A percentile compares a stretch with the other conserved stretches of the same genome.
phyloP scores from a whole-genome alignment of 2,329 filamentous ascomycete genomes.

The Fusarium coffeatum region DNA sequence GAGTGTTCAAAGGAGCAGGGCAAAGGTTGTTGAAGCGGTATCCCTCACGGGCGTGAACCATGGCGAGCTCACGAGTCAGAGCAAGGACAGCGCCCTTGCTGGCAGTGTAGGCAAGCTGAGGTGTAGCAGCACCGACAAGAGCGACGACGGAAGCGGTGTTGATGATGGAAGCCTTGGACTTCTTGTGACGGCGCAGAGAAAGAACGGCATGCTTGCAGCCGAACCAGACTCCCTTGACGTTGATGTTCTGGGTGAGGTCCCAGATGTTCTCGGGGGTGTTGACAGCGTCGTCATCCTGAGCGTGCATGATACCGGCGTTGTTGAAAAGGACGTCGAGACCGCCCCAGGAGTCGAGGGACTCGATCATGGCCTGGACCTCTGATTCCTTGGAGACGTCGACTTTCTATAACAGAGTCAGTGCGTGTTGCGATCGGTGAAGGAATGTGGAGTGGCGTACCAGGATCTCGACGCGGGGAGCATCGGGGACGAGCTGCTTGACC shows the following conservation, averaged over 20 bases:
- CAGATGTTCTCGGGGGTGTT: slow-evolving; percentile 90
- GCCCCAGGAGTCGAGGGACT: slow-evolving; percentile 83
- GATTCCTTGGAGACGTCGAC: slow-evolving; percentile 88
- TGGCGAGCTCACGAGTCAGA: slow-evolving; percentile 88
- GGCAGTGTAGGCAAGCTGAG: slow-evolving; percentile 92
- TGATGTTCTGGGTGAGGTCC: slow-evolving; percentile 93
- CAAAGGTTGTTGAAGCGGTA: slow-evolving; percentile 92
- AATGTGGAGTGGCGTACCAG: slow-evolving; percentile 54
- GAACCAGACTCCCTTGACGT: slow-evolving; percentile 98
- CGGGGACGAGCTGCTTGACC: slow-evolving; percentile 77
- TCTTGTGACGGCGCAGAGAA: slow-evolving; percentile 81
- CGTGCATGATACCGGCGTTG: slow-evolving; percentile 98
- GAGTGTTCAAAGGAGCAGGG: slow-evolving; percentile 91
- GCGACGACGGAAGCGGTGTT: slow-evolving; percentile 93
- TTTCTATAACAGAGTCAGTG: slow-evolving; percentile 41
- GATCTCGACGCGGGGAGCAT: slow-evolving; percentile 71
- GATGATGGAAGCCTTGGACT: slow-evolving; percentile 84
- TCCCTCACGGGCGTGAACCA: slow-evolving; percentile 89
- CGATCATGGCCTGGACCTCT: slow-evolving; percentile 79
- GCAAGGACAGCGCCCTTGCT: slow-evolving; percentile 94
- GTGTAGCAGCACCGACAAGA: slow-evolving; percentile 85
- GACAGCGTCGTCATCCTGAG: slow-evolving; percentile 80
- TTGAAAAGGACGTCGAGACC: slow-evolving; percentile 95
- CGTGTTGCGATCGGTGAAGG: not conserved
- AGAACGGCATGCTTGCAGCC: slow-evolving; percentile 92